Conservation (phyloP, 257 asterid species). For the Perilla frutescens region DNA sequence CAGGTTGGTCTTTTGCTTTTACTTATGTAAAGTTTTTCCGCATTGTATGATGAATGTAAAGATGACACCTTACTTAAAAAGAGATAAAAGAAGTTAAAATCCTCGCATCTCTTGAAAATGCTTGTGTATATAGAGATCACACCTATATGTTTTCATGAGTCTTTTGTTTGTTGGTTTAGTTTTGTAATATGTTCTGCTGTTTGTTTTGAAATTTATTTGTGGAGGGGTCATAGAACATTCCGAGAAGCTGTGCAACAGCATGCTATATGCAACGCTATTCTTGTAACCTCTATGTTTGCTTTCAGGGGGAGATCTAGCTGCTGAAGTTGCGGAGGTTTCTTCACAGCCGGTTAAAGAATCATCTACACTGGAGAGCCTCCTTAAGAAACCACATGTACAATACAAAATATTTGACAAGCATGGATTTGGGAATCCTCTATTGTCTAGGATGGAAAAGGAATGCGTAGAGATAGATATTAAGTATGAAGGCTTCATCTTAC, state of each 20-base stretch:
- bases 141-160: not conserved
- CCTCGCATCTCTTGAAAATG: not conserved
- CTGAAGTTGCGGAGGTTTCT: conserved; percentile 72
- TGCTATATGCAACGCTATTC: too few relatives aligned
- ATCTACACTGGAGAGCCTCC: conserved; percentile 86
- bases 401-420: conserved; percentile 83
- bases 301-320: conserved; percentile 83
- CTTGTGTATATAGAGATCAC: not conserved
- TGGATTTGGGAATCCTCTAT: conserved; percentile 79
- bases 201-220: not conserved
- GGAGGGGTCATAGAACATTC: not conserved
- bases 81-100: not conserved
- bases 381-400: conserved; percentile 91
- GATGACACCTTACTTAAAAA: conserved; percentile 2
- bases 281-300: not conserved
- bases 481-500: conserved; percentile 92
- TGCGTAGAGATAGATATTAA: conserved; percentile 93
- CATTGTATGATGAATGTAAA: conserved; percentile 5
- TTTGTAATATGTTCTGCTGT: not conserved
- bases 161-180: not conserved
- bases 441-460: conserved; percentile 80
- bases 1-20: conserved; percentile 59
- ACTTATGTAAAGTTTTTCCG: not conserved
- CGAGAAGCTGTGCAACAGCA: not conserved
- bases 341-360: conserved; percentile 86